Percentiles rank a stretch among this genome's conserved stretches.
Conservation (phyloP, 1,284 basidiomycete species). For the Irpex rosettiformis region DNA sequence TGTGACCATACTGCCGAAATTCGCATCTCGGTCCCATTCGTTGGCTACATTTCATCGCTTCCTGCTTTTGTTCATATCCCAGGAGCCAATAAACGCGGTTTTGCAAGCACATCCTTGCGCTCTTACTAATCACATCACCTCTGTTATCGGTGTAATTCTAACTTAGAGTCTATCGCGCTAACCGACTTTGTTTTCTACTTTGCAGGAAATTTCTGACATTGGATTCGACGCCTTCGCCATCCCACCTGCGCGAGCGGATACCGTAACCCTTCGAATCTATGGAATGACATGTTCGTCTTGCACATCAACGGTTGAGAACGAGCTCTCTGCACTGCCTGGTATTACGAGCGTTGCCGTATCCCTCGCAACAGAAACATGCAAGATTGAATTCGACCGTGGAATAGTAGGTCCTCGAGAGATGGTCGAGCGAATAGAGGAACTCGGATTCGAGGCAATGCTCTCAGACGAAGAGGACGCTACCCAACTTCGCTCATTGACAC, state of each 20-base stretch:
- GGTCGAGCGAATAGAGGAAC: constrained; percentile 83
- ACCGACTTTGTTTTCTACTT: constrained; percentile 1
- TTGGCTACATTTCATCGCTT: too few species aligned
- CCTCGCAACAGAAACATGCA: constrained; percentile 69
- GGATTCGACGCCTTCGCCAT: constrained; percentile 87
- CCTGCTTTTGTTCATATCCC: too few species aligned
- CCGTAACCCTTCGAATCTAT: constrained; percentile 74
- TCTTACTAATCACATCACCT: too few species aligned
- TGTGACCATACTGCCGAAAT: neutral
- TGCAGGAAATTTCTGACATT: constrained; percentile 86
- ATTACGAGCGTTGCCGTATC: constrained; percentile 73
- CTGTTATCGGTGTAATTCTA: too few species aligned
- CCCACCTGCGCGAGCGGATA: constrained; percentile 58
- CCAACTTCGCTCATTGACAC: constrained; percentile 87
- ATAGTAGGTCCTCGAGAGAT: constrained; percentile 80
- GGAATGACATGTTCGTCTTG: constrained; percentile 92
- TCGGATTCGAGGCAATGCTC: constrained; percentile 91
- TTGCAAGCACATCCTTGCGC: too few species aligned
- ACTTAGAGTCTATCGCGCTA: too few species aligned
- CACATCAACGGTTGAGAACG: constrained; percentile 73
- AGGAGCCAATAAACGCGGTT: too few species aligned
- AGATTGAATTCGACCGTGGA: constrained; percentile 73
- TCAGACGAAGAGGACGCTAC: constrained; percentile 80
- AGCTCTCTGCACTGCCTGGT: constrained; percentile 71
- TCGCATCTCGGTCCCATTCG: too few species aligned